These are phyloP conservation scores for Gossypium turneri DNA, from an alignment of 345 rosid species.

Conservation along the genomic window DNA sequence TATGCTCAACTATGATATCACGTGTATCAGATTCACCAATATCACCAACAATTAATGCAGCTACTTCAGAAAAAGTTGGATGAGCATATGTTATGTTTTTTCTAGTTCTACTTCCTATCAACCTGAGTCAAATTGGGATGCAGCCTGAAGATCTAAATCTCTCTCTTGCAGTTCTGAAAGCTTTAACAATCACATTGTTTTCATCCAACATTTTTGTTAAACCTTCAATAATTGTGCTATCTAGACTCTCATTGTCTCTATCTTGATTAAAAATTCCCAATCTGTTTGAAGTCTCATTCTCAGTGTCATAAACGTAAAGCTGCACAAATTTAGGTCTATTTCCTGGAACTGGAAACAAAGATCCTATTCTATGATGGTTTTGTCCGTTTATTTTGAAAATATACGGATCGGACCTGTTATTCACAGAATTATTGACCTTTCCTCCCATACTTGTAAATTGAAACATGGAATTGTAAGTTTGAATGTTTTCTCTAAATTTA, in stretches of 20 bases:
- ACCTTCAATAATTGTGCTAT: background rate
- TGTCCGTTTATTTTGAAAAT: background rate
- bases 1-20: background rate
- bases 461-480: background rate
- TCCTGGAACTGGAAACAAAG: background rate
- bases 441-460: background rate
- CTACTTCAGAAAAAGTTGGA: background rate
- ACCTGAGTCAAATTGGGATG: background rate
- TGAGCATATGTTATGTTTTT: background rate
- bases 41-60: background rate
- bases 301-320: background rate
- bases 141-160: too few species aligned
- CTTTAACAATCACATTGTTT: background rate
- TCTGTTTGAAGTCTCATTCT: background rate
- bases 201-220: background rate
- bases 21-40: too few species aligned
- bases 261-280: background rate
- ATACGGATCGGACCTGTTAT: rapidly evolving
- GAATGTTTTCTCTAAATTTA: background rate
- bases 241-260: background rate
- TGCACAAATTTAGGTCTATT: background rate
- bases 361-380: background rate
- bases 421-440: background rate
- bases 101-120: background rate
- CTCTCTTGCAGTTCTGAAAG: background rate